Percentiles rank a stretch among this genome's conserved stretches.
These are phyloP conservation scores for Paramecium biaurelia DNA, from an alignment of 73 alveolate species.

Conservation along the genomic window DNA sequence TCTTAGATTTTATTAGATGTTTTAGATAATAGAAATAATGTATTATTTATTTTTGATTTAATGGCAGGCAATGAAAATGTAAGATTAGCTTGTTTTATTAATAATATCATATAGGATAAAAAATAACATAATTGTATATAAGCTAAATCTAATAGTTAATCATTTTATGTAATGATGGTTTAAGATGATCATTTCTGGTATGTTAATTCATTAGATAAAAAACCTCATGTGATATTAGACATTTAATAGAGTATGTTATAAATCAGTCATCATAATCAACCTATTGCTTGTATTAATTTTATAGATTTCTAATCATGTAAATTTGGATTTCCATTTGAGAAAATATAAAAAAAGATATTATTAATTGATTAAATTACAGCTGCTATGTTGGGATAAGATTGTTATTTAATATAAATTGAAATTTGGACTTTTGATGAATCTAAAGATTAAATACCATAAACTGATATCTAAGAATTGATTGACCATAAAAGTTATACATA, in stretches of 20 bases:
- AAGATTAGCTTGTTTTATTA: neutral
- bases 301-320: neutral
- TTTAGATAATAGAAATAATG: neutral
- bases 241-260: neutral
- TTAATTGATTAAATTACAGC: neutral
- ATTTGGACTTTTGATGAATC: constrained; percentile 1
- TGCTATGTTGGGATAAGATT: neutral
- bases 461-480: neutral
- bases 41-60: constrained; percentile 13
- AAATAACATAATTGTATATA: neutral
- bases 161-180: neutral
- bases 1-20: neutral
- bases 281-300: constrained; percentile 17
- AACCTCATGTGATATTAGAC: neutral
- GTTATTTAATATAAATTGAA: neutral
- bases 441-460: neutral
- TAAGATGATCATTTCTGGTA: neutral
- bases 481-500: neutral
- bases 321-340: constrained; percentile 21
- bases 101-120: neutral
- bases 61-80: constrained; percentile 24
- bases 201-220: neutral
- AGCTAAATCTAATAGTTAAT: neutral
- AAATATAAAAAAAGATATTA: neutral
- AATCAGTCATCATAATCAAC: neutral